Evolutionary conservation across 2,329 filamentous ascomycete species (phyloP).

Genomic region (Trichophyton benhamiae): DNA sequence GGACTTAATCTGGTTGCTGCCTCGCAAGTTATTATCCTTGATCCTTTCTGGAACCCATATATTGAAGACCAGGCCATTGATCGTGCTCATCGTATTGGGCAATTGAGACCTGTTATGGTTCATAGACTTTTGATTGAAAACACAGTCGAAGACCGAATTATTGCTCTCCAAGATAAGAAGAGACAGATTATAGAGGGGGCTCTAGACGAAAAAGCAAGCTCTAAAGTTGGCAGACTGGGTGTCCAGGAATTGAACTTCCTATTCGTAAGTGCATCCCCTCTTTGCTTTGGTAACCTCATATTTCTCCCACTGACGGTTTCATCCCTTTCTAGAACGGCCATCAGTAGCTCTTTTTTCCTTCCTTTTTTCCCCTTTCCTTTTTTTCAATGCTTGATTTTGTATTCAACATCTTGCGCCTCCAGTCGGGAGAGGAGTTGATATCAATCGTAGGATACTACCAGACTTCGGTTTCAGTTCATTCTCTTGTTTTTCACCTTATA

Average conservation of each 20-base stretch:
- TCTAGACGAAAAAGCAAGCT: slow-evolving; percentile 61
- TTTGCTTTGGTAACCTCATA: not conserved
- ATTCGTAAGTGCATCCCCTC: slow-evolving; percentile 31
- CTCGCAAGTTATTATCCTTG: slow-evolving; percentile 76
- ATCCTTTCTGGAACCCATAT: slow-evolving; percentile 91
- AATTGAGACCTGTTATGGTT: slow-evolving; percentile 59
- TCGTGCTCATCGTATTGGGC: slow-evolving; percentile 77
- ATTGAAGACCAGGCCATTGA: slow-evolving; percentile 89
- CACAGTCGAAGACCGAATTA: slow-evolving; percentile 80
- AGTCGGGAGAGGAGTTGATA: not conserved
- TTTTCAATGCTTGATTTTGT: not conserved
- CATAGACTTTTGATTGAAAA: slow-evolving; percentile 64
- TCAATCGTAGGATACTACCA: not conserved
- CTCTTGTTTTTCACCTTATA: not conserved
- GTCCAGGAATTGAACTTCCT: slow-evolving; percentile 57
- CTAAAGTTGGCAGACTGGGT: slow-evolving; percentile 54
- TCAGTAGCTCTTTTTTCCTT: not conserved
- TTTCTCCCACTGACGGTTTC: not conserved
- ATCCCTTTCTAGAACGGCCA: not conserved
- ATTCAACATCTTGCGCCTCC: not conserved
- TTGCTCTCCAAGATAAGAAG: slow-evolving; percentile 67
- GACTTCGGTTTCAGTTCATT: not conserved
- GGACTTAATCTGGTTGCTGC: slow-evolving; percentile 77
- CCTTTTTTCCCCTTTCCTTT: not conserved
- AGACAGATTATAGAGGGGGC: slow-evolving; percentile 63